phyloP scores from a whole-genome alignment of 2,329 filamentous ascomycete genomes.

The Dothideomycetes sp. region DNA sequence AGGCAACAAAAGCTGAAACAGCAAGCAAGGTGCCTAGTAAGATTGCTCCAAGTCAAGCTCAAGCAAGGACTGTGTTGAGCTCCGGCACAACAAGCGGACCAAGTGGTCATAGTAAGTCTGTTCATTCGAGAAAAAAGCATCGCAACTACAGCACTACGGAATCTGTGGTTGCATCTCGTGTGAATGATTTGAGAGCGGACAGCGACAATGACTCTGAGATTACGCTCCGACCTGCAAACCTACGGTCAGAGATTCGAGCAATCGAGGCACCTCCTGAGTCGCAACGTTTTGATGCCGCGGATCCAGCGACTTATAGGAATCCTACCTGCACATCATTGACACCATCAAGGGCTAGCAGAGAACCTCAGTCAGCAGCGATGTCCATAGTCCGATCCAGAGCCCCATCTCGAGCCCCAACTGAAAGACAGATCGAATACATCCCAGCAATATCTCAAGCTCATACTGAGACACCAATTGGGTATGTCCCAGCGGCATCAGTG shows the following conservation, averaged over 20 bases:
- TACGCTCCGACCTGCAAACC: constrained; percentile 14
- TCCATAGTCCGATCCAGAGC: neutral
- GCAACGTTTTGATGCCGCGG: constrained; percentile 6
- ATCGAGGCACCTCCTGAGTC: constrained; percentile 27
- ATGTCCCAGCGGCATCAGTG: constrained; percentile 25
- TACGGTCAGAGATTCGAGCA: constrained; percentile 20
- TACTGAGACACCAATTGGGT: constrained; percentile 22
- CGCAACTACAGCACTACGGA: constrained; percentile 30
- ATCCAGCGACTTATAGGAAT: constrained; percentile 25
- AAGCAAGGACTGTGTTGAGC: constrained; percentile 12
- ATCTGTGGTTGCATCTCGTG: constrained; percentile 19
- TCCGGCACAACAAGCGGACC: constrained; percentile 6
- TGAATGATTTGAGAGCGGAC: constrained; percentile 16
- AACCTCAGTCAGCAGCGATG: neutral
- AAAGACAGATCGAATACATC: constrained; percentile 25
- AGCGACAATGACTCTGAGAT: constrained; percentile 24
- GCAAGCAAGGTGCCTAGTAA: constrained; percentile 14
- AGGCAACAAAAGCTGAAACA: constrained; percentile 12
- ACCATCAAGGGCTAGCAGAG: constrained; percentile 11
- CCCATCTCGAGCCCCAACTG: constrained; percentile 17
- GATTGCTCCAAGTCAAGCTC: constrained; percentile 17
- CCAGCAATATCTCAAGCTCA: constrained; percentile 20
- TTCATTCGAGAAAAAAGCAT: constrained; percentile 18
- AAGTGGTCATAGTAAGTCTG: constrained; percentile 7
- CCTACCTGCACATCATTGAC: constrained; percentile 24